Conservation (phyloP, 2,329 filamentous ascomycete species). For the Colletotrichum sp. region DNA sequence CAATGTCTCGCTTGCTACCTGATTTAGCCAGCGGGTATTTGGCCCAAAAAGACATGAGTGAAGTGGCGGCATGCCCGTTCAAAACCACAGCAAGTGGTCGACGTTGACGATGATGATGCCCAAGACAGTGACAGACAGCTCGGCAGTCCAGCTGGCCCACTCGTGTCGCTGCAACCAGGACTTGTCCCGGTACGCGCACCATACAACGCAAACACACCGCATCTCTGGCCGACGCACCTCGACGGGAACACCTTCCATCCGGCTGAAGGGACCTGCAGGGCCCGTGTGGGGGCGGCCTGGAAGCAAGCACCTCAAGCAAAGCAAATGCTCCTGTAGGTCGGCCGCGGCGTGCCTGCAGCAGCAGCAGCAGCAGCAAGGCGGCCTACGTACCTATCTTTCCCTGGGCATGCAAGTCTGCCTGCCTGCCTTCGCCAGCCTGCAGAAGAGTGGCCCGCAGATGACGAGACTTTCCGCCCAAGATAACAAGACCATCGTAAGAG, state of each 20-base stretch:
- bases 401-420: constrained; percentile 8
- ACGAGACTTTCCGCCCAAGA: constrained; percentile 7
- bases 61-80: not conserved
- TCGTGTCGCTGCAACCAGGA: not conserved
- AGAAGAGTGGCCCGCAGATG: not conserved
- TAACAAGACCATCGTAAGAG: not conserved
- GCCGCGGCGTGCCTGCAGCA: not conserved
- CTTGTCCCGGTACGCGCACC: not conserved
- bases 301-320: not conserved
- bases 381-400: not conserved
- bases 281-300: constrained; percentile 4
- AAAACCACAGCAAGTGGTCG: not conserved
- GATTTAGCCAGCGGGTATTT: not conserved
- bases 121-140: not conserved
- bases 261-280: not conserved
- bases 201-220: not conserved
- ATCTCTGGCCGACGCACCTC: not conserved
- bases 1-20: not conserved
- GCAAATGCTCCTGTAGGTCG: not conserved
- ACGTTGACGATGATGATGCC: not conserved
- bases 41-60: not conserved
- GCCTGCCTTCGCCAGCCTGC: not conserved
- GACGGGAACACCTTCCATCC: not conserved
- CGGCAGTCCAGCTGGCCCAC: not conserved
- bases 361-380: not conserved